These are phyloP conservation scores for Daldinia eschscholtzii DNA, from an alignment of 2,329 filamentous ascomycete species.

Conservation along the genomic window DNA sequence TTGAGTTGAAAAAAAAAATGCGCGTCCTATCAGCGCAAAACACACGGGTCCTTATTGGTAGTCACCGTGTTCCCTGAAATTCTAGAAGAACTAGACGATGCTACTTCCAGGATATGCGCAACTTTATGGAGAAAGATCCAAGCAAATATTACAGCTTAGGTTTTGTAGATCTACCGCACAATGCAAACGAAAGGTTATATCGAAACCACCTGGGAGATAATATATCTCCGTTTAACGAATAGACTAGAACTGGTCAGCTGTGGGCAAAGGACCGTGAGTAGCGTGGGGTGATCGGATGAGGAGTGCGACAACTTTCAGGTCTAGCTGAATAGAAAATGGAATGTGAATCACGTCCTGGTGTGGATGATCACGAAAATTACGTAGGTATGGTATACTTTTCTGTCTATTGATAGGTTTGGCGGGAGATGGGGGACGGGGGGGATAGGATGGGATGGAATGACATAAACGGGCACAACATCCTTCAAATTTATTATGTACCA, in stretches of 20 bases:
- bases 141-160: slow-evolving; percentile 12
- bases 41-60: background rate
- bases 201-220: background rate
- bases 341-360: slow-evolving; percentile 8
- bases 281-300: slow-evolving; percentile 15
- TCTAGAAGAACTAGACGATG: slow-evolving; percentile 17
- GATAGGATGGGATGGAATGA: slow-evolving; percentile 23
- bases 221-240: background rate
- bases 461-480: slow-evolving; percentile 13
- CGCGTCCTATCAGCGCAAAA: slow-evolving; percentile 12
- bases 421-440: background rate
- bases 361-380: slow-evolving; percentile 21
- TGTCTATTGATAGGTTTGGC: slow-evolving; percentile 8
- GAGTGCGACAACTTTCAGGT: slow-evolving; percentile 13
- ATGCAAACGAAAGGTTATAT: background rate
- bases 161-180: slow-evolving; percentile 2
- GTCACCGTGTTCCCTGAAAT: background rate
- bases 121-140: slow-evolving; percentile 22
- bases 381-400: slow-evolving; percentile 12
- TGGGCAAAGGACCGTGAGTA: slow-evolving; percentile 8
- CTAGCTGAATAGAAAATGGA: slow-evolving; percentile 21
- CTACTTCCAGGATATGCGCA: slow-evolving; percentile 4
- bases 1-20: slow-evolving; percentile 5
- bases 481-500: slow-evolving; percentile 22
- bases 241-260: slow-evolving; percentile 3